Evolutionary conservation across 2,329 filamentous ascomycete genomes (phyloP).

Genomic region (Celoporthe dispersa): DNA sequence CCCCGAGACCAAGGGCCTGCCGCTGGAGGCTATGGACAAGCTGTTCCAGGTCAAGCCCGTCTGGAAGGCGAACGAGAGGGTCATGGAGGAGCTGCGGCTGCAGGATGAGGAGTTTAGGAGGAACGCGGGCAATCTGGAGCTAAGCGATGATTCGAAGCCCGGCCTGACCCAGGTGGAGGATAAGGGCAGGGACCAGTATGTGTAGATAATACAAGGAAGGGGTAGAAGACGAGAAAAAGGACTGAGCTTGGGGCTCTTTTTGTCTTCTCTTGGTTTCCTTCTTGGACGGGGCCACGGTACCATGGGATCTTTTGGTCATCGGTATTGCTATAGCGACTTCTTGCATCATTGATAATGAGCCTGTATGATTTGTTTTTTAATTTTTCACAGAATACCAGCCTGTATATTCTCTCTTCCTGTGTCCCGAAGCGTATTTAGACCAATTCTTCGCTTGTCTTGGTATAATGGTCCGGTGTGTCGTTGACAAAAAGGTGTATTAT

Average conservation of each 20-base stretch:
- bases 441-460: no score
- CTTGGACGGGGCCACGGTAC: not conserved
- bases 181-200: slow-evolving; percentile 20
- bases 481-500: no score
- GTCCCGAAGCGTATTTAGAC: no score
- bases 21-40: slow-evolving; percentile 67
- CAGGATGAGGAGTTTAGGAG: slow-evolving; percentile 43
- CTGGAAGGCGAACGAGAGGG: slow-evolving; percentile 46
- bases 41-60: slow-evolving; percentile 59
- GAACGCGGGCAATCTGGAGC: slow-evolving; percentile 29
- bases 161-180: slow-evolving; percentile 37
- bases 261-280: not conserved
- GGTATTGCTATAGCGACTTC: not conserved
- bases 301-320: not conserved
- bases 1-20: slow-evolving; percentile 69
- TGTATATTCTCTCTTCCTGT: not conserved
- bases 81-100: slow-evolving; percentile 49
- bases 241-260: no score
- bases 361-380: not conserved
- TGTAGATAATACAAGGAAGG: not conserved
- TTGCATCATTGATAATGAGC: not conserved
- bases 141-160: slow-evolving; percentile 35
- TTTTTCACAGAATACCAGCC: not conserved
- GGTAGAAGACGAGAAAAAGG: not conserved
- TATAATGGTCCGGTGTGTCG: no score